Evolutionary conservation across 768 basidiomycete genomes (phyloP), one percentile per base, ranked within the genome.

Genomic region (Albatrellus ellisii): DNA sequence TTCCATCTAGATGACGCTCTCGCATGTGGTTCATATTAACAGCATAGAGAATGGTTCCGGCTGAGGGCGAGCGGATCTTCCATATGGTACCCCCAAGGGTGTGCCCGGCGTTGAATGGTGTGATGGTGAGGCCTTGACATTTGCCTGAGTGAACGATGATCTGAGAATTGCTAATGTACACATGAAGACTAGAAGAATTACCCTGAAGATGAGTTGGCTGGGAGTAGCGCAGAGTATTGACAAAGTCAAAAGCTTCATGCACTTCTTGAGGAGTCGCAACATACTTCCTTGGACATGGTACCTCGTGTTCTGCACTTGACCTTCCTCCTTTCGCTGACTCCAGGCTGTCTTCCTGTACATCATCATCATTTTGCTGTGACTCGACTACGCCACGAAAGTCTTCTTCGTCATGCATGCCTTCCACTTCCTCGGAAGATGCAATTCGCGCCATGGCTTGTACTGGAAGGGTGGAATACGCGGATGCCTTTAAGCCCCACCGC

Each of bases 41-140:
- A 7, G 91, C 91, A 56, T 99, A 97, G 20, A 98, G 66, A 26
- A 98, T 82, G 3, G 95, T 97, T 3, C 92, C 94, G 9, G 88
- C 87, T 0, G 91, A 90, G 2, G 95, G 91, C 0, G 92, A 97
- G n/a, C 95, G 79, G 47, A 99, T 84, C 57, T 97, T 97, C 91
- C 91, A 98, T 48, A 99, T 85, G 4, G 92, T 89, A 33, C 94
- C 95, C 46, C 95, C 95, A 12, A 99, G 72, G 0, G 88, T 88
- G 59, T 97, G 92, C 0, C 94, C 95, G 10, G 90, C 84, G 53
- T 86, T 83, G 62, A 91, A 95, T 1, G 95, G 90, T 14, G 91
- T 92, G 48, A 99, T 86, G 2, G 90, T 92, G 53, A 92, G 64
- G 14, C 88, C 88, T 57, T 91, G 85, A 54, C 86, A 88, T 66